phyloP scores from a whole-genome alignment of 2,329 filamentous ascomycete species.

The Penicillium sclerotiorum region DNA sequence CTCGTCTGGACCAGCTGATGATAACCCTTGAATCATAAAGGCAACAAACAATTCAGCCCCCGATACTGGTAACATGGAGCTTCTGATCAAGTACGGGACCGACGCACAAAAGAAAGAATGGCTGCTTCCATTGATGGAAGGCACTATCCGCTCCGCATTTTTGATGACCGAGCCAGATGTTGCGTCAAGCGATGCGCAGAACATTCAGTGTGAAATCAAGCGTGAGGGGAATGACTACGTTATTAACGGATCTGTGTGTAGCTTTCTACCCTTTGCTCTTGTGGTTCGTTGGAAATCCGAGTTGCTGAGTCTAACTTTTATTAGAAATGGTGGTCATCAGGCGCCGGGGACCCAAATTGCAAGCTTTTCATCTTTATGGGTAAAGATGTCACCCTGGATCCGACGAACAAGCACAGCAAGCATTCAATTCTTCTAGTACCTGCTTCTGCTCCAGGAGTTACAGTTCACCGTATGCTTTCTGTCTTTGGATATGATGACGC shows the following conservation, averaged over 20 bases:
- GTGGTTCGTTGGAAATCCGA: too few relatives aligned
- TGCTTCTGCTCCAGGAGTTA: conserved; percentile 77
- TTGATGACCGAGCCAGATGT: conserved; percentile 92
- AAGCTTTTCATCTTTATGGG: conserved; percentile 96
- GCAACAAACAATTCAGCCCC: conserved; percentile 89
- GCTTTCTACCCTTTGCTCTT: too few relatives aligned
- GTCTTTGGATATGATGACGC: conserved; percentile 98
- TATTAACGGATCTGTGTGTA: conserved; percentile 76
- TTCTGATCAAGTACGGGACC: conserved; percentile 86
- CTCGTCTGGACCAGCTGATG: background rate
- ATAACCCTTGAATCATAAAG: too few relatives aligned
- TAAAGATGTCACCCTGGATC: conserved; percentile 84
- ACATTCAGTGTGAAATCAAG: conserved; percentile 82
- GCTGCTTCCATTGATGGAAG: conserved; percentile 78
- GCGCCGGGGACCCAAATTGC: conserved; percentile 90
- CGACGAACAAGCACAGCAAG: conserved; percentile 78
- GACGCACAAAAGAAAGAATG: conserved; percentile 82
- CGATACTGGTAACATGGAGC: conserved; percentile 95
- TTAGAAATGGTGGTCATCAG: conserved; percentile 99
- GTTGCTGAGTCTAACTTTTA: conserved; percentile 9
- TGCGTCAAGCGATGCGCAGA: conserved; percentile 87
- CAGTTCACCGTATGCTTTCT: conserved; percentile 85
- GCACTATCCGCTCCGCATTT: conserved; percentile 85
- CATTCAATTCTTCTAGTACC: conserved; percentile 93
- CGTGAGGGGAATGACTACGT: conserved; percentile 86